Evolutionary conservation across 257 asterid species (phyloP), one percentile per base, ranked within the genome.

Genomic region (Jacaranda copaia): DNA sequence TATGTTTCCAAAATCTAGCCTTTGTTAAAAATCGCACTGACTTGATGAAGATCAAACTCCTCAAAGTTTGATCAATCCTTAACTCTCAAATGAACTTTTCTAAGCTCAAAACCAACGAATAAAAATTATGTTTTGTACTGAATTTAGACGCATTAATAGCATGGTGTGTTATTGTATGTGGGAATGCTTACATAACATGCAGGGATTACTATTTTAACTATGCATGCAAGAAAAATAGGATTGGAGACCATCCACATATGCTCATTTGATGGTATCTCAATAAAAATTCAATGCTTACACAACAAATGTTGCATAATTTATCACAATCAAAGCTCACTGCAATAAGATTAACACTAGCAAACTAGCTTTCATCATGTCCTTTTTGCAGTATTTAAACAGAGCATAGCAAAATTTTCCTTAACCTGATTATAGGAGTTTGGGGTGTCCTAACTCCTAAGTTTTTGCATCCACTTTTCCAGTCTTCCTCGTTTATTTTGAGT

Each of bases 341-440:
- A 55, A 60, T 35, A 60, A 60, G 5, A 20, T 58, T 18, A 25
- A 8, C 15, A 57, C 12, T 19, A 4, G 39, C 10, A 25, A 20
- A 58, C 38, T 10, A 8, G 71, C 66, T 42, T 62, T 79, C 20
- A 2, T 56, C 56, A 25, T 58, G 36, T 68, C 12, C 55, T 74
- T 48, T 13, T 39, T 59, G 42, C 77, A 68, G 18, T 68, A 46
- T 67, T 4, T 6, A 65, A 35, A 61, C 16, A 8, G 10, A 59
- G 20, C 68, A 25, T 42, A 51, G 9, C 77, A 80, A 80, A 68
- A 74, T 40, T 59, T 63, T 14, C 51, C n/a, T 63, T 40, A n/a
- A 59, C 43, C 70, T 68, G 57, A 73, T 55, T 15, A 10, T 5
- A 40, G 32, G 25, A 5, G 52, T 49, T 39, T 5, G 76, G 32